A percentile compares a stretch with the other conserved stretches of the same genome.
These are phyloP conservation scores for Hanseniaspora mollemarum DNA, from an alignment of 805 yeast genomes.

Conservation along the genomic window DNA sequence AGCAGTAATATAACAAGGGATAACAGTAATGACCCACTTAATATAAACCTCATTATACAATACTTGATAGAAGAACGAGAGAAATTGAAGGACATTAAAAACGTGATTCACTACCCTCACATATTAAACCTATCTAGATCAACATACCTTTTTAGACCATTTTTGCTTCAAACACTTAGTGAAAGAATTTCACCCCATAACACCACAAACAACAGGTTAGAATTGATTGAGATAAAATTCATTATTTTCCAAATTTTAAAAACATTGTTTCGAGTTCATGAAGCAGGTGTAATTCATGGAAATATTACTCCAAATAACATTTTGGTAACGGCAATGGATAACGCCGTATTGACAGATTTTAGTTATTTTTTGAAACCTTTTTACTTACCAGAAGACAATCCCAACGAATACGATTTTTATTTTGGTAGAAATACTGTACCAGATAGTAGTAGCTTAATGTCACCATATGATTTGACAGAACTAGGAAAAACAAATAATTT, in stretches of 20 bases:
- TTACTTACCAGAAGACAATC: constrained; percentile 80
- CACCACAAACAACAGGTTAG: neutral
- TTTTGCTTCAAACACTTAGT: constrained; percentile 65
- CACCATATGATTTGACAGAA: too few species aligned
- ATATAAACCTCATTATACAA: constrained; percentile 24
- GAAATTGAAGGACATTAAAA: constrained; percentile 41
- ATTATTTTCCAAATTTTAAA: constrained; percentile 65
- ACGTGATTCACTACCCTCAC: constrained; percentile 58
- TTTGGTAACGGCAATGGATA: constrained; percentile 76
- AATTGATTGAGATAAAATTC: constrained; percentile 49
- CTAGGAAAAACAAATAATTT: neutral
- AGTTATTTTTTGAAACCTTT: constrained; percentile 68
- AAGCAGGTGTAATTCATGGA: constrained; percentile 59
- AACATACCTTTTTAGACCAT: constrained; percentile 78
- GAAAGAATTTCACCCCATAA: constrained; percentile 62
- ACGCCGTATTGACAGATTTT: constrained; percentile 75
- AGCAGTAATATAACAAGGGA: too few species aligned
- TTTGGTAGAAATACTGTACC: constrained; percentile 36
- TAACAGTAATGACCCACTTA: constrained; percentile 14
- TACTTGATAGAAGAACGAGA: constrained; percentile 29
- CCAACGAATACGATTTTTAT: constrained; percentile 80
- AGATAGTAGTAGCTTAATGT: neutral
- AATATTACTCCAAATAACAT: constrained; percentile 87
- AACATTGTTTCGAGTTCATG: constrained; percentile 56
- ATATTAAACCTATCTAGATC: constrained; percentile 84